phyloP scores from a whole-genome alignment of 148 eudicot genomes.

The Rhododendron henanense region DNA sequence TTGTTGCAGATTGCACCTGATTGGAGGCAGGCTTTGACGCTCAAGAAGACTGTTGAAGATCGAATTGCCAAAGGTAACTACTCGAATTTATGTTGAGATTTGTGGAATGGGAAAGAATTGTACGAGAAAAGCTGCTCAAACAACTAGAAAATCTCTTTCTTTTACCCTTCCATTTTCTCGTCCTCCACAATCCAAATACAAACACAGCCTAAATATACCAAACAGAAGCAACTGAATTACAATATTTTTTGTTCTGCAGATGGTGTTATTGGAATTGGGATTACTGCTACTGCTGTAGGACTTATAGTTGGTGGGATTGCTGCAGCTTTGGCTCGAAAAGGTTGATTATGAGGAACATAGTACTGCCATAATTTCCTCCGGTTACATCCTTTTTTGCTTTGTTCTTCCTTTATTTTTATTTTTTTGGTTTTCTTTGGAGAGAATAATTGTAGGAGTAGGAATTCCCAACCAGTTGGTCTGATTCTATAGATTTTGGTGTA shows the following conservation, averaged over 20 bases:
- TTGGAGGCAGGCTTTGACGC: conserved; percentile 84
- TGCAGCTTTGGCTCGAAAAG: conserved; percentile 66
- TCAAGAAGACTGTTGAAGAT: conserved; percentile 79
- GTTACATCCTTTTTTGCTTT: background rate
- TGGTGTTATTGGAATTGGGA: conserved; percentile 85
- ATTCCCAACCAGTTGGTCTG: background rate
- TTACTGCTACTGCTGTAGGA: conserved; percentile 85
- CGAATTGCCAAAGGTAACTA: conserved; percentile 64
- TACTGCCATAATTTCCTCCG: background rate
- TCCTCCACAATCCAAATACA: background rate
- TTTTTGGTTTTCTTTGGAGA: background rate
- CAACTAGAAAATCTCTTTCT: background rate
- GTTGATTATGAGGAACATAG: background rate
- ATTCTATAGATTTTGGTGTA: background rate
- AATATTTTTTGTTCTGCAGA: conserved; percentile 36
- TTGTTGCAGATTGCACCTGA: conserved; percentile 71
- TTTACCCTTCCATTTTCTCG: background rate
- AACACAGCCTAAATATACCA: background rate
- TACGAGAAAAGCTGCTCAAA: background rate
- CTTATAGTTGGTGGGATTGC: conserved; percentile 85
- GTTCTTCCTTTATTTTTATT: background rate
- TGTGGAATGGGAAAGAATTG: background rate
- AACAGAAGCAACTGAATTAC: background rate
- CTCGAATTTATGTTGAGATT: background rate
- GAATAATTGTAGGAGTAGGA: background rate